A percentile compares a stretch with the other conserved stretches of the same genome.
phyloP scores from a whole-genome alignment of 1,284 basidiomycete genomes.

The Farysia itapuensis region DNA sequence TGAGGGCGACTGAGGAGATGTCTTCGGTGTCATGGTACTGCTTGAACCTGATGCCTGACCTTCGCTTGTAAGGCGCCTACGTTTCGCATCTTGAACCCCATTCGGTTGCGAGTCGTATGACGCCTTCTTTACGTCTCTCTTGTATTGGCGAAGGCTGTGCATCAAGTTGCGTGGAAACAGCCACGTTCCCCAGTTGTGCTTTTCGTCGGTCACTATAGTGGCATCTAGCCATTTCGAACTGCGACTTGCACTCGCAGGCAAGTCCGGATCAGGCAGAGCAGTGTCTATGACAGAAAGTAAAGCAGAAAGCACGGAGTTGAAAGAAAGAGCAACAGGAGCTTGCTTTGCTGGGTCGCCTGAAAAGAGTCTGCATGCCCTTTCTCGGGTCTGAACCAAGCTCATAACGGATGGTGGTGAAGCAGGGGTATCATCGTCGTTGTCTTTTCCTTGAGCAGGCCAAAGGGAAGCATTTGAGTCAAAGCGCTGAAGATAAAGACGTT shows the following conservation, averaged over 20 bases:
- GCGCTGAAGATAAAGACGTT: conserved; percentile 22
- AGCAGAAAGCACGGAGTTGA: conserved; percentile 21
- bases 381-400: conserved; percentile 26
- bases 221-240: conserved; percentile 23
- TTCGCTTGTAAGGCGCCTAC: conserved; percentile 11
- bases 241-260: conserved; percentile 1
- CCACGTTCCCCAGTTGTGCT: conserved; percentile 26
- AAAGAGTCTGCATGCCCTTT: conserved; percentile 20
- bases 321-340: conserved; percentile 10
- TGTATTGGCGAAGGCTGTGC: conserved; percentile 15
- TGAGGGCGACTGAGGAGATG: conserved; percentile 8
- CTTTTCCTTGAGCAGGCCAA: conserved; percentile 1
- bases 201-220: conserved; percentile 9
- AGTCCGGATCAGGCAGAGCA: conserved; percentile 3
- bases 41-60: not conserved
- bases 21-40: not conserved
- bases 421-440: not conserved
- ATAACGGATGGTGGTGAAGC: conserved; percentile 7
- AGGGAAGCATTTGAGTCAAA: conserved; percentile 14
- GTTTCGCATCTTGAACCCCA: conserved; percentile 2
- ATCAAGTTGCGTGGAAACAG: conserved; percentile 24
- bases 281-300: conserved; percentile 28
- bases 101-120: too few species aligned
- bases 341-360: conserved; percentile 6
- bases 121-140: too few species aligned